phyloP scores from a whole-genome alignment of 352 stramenopile species.

The Pythium rhizo-oryzae region DNA sequence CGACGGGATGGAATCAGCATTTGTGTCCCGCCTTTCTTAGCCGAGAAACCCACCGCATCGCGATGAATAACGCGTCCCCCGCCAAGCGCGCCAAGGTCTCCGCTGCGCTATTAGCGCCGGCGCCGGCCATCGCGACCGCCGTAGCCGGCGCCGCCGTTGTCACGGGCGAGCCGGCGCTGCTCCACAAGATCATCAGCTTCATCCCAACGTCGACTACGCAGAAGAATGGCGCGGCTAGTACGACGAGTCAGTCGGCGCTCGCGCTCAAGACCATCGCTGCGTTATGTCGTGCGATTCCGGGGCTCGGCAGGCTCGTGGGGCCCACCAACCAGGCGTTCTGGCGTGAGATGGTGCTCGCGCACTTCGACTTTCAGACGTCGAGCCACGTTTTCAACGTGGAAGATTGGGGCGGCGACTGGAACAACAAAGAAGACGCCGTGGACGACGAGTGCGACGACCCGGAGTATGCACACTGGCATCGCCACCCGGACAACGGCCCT shows the following conservation, averaged over 20 bases:
- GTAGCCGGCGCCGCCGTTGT: not conserved
- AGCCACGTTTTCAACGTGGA: not conserved
- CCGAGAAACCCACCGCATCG: no score
- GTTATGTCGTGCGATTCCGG: not conserved
- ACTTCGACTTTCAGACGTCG: not conserved
- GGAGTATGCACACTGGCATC: not conserved
- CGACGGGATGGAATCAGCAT: no score
- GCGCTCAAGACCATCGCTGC: not conserved
- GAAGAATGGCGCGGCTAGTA: not conserved
- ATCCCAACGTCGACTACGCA: not conserved
- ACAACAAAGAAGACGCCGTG: not conserved
- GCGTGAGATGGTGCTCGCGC: not conserved
- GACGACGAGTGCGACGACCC: not conserved
- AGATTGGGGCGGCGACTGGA: not conserved
- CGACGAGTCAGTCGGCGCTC: not conserved
- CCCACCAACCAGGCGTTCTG: not conserved
- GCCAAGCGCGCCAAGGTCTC: not conserved
- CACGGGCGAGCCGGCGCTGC: not conserved
- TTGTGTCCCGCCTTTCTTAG: no score
- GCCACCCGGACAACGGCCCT: not conserved
- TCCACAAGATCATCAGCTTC: not conserved
- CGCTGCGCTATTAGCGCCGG: no score
- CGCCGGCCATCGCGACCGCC: no score
- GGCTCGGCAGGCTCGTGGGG: not conserved
- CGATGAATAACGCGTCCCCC: not conserved